Percentiles rank a stretch among this genome's conserved stretches.
phyloP scores from a whole-genome alignment of 371 early-diverging fungal genomes.

The Coemansia sp. region DNA sequence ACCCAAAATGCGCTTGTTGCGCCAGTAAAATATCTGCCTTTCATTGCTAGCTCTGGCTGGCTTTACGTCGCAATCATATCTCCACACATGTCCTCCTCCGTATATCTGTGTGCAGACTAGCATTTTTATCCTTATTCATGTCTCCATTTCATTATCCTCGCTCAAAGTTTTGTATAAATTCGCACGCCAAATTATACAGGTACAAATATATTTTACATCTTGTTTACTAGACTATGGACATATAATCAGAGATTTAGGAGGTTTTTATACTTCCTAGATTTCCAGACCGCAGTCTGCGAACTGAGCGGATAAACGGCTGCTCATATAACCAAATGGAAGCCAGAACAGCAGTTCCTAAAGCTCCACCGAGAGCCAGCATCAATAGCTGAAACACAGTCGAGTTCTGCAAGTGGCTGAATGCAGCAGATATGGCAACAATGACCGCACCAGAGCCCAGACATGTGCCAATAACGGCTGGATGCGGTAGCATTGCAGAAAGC shows the following conservation, averaged over 20 bases:
- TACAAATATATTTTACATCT: background rate
- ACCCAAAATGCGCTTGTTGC: background rate
- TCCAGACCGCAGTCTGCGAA: slow-evolving; percentile 24
- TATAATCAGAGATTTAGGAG: background rate
- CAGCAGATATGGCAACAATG: background rate
- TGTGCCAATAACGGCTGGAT: slow-evolving; percentile 18
- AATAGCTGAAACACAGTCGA: background rate
- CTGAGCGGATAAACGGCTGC: slow-evolving; percentile 24
- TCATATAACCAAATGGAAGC: slow-evolving; percentile 29
- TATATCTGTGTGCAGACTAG: background rate
- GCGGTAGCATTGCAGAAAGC: slow-evolving; percentile 21
- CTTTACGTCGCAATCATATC: background rate
- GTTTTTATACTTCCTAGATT: background rate
- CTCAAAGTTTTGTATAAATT: slow-evolving; percentile 13
- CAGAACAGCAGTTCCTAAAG: slow-evolving; percentile 20
- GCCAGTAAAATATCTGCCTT: background rate
- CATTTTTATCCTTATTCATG: background rate
- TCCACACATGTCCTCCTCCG: background rate
- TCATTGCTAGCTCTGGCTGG: background rate
- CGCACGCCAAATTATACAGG: slow-evolving; percentile 4
- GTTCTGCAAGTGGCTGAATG: background rate
- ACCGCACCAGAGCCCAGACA: slow-evolving; percentile 18
- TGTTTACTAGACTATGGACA: background rate
- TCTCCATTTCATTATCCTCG: background rate
- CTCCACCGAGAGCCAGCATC: slow-evolving; percentile 16